Conservation (phyloP, 108 stramenopile genomes). For the Fragilaria crotonensis region DNA sequence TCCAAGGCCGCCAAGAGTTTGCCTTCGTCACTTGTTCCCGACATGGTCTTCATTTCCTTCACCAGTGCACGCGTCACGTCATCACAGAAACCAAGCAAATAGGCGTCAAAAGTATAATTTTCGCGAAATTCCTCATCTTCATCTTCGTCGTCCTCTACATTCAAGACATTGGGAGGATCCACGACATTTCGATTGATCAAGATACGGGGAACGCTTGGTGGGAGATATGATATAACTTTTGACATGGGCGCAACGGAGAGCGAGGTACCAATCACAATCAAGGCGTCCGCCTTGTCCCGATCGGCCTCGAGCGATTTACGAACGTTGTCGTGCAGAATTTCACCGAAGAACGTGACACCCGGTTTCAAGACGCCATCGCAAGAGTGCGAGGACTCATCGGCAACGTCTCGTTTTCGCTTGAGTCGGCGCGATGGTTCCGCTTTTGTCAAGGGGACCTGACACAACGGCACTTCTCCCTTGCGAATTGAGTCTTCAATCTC, state of each 20-base stretch:
- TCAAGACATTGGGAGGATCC: constrained; percentile 25
- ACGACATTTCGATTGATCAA: constrained; percentile 81
- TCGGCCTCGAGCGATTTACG: constrained; percentile 51
- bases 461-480: constrained; percentile 50
- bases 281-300: constrained; percentile 66
- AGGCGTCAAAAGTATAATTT: constrained; percentile 64
- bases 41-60: constrained; percentile 20
- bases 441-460: constrained; percentile 14
- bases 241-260: constrained; percentile 80
- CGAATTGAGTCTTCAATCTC: constrained; percentile 48
- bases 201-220: constrained; percentile 56
- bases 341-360: constrained; percentile 80
- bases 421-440: neutral
- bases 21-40: constrained; percentile 5
- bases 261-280: constrained; percentile 84
- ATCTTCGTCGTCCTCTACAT: constrained; percentile 20
- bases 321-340: constrained; percentile 54
- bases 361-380: constrained; percentile 85
- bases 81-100: constrained; percentile 81
- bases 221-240: constrained; percentile 64
- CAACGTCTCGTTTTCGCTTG: constrained; percentile 15
- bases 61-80: constrained; percentile 60
- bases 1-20: constrained; percentile 16
- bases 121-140: constrained; percentile 24
- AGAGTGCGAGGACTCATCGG: neutral